phyloP scores from a whole-genome alignment of 768 basidiomycete genomes.

The Clitopilus hobsonii region DNA sequence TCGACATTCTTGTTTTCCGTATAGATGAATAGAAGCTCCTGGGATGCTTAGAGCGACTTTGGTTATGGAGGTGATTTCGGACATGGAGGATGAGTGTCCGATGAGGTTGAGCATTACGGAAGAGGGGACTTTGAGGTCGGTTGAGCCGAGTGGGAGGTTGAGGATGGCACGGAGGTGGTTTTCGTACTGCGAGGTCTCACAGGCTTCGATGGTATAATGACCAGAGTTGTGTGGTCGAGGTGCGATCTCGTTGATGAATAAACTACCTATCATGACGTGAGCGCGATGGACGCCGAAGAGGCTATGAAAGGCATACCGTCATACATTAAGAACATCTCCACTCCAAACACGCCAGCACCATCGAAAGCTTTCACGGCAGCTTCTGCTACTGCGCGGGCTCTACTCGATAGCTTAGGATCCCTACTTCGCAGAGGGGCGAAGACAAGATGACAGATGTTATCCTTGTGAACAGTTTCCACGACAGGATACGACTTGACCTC shows the following conservation, averaged over 20 bases:
- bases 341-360: slow-evolving; percentile 94
- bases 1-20: slow-evolving; percentile 89
- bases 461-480: slow-evolving; percentile 93
- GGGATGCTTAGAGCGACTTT: slow-evolving; percentile 61
- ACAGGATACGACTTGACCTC: slow-evolving; percentile 81
- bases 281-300: neutral
- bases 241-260: slow-evolving; percentile 95
- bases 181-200: slow-evolving; percentile 93
- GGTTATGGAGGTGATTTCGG: slow-evolving; percentile 51
- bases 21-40: slow-evolving; percentile 83
- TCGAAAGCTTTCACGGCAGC: slow-evolving; percentile 70
- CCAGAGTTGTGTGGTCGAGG: slow-evolving; percentile 98
- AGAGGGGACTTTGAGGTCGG: slow-evolving; percentile 80
- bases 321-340: slow-evolving; percentile 94
- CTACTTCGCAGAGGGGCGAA: slow-evolving; percentile 76
- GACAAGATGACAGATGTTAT: slow-evolving; percentile 91
- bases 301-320: slow-evolving; percentile 52
- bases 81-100: slow-evolving; percentile 67
- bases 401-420: slow-evolving; percentile 47
- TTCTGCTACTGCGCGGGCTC: slow-evolving; percentile 75
- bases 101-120: slow-evolving; percentile 94
- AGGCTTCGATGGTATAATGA: slow-evolving; percentile 98
- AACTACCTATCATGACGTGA: slow-evolving; percentile 42
- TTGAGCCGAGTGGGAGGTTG: slow-evolving; percentile 83
- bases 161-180: slow-evolving; percentile 96